Percentiles rank a stretch among this genome's conserved stretches.
Conservation (phyloP, 257 asterid genomes). For the Solanum ossicruentum region DNA sequence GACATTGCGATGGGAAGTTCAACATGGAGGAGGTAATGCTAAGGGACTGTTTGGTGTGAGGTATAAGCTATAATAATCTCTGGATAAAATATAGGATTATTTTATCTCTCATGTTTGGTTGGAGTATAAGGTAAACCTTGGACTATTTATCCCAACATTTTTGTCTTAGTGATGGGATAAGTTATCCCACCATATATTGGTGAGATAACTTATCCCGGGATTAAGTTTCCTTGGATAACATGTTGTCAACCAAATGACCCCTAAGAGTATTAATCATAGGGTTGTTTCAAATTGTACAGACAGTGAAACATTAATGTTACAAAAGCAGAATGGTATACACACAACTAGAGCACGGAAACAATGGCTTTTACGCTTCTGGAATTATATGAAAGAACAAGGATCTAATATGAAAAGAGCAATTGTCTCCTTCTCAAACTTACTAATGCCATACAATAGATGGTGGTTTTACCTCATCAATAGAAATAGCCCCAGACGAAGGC, state of each 20-base stretch:
- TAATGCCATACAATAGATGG: background rate
- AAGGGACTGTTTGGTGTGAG: background rate
- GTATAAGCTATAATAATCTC: no score
- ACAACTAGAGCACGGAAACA: background rate
- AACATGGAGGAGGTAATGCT: background rate
- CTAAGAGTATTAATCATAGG: background rate
- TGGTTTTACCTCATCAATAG: conserved; percentile 65
- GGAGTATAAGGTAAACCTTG: no score
- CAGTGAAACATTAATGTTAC: background rate
- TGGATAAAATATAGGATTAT: no score
- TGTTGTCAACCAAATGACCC: no score
- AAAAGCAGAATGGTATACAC: background rate
- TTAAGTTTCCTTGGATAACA: no score
- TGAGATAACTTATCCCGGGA: no score
- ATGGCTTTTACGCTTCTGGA: background rate
- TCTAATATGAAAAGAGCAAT: background rate
- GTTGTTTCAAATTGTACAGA: background rate
- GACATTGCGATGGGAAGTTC: background rate
- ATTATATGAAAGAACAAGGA: background rate
- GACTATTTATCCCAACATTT: no score
- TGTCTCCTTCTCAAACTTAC: background rate
- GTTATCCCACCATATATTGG: no score
- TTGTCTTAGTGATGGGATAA: no score
- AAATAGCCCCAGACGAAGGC: conserved; percentile 81
- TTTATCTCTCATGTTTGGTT: no score